Evolutionary conservation across 805 yeast genomes (phyloP).

Genomic region (Monosporozyma solicola): DNA sequence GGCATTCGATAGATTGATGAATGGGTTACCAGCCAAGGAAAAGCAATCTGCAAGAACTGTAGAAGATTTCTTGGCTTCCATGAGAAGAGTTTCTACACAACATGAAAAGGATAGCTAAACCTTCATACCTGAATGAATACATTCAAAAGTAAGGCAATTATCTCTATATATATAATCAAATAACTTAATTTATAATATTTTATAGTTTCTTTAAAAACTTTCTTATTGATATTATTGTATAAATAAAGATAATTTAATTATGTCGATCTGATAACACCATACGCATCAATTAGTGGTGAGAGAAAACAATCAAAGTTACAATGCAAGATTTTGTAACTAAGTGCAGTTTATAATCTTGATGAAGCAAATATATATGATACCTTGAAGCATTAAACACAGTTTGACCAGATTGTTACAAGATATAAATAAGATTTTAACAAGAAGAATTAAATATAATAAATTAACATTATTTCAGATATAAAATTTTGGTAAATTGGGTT

Average conservation of each 20-base stretch:
- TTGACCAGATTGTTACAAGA: too few species aligned
- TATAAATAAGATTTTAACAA: too few species aligned
- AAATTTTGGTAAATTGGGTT: conserved; percentile 55
- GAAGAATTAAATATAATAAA: too few species aligned
- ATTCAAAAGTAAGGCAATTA: background rate
- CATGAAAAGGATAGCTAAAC: conserved; percentile 58
- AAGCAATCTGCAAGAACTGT: conserved; percentile 52
- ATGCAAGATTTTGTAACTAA: too few species aligned
- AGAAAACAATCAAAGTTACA: too few species aligned
- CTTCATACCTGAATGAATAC: background rate
- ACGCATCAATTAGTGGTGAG: too few species aligned
- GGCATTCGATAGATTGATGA: conserved; percentile 73
- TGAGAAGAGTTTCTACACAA: conserved; percentile 86
- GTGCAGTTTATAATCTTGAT: too few species aligned
- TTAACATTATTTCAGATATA: conserved; percentile 31
- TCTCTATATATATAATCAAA: background rate
- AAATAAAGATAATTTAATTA: too few species aligned
- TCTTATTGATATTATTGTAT: background rate
- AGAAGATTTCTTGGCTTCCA: conserved; percentile 77
- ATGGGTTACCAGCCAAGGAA: conserved; percentile 64
- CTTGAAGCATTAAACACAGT: too few species aligned
- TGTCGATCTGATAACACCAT: too few species aligned
- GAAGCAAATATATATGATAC: too few species aligned
- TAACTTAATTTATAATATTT: background rate
- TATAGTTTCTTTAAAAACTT: background rate